These are phyloP conservation scores for Penicillium crustosum DNA, from an alignment of 2,329 filamentous ascomycete genomes.

Conservation along the genomic window DNA sequence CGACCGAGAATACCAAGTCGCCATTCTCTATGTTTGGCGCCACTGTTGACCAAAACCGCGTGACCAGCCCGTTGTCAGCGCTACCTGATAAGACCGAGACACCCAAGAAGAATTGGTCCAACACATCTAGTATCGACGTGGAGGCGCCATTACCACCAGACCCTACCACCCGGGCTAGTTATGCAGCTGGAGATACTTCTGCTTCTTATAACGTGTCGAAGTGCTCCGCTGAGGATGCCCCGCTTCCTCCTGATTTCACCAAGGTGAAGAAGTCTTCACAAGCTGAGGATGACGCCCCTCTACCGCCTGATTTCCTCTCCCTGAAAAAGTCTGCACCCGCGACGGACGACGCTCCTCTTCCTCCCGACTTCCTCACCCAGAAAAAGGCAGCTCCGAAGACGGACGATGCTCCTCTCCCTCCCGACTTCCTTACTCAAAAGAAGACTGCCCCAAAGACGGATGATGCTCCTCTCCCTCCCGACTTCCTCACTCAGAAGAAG, in stretches of 20 bases:
- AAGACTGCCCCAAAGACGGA: constrained; percentile 15
- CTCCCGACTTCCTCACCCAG: constrained; percentile 18
- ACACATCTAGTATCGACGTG: constrained; percentile 26
- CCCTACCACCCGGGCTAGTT: constrained; percentile 47
- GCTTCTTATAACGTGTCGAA: constrained; percentile 43
- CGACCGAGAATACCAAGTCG: constrained; percentile 32
- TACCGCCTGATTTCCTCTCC: constrained; percentile 23
- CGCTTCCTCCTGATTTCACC: constrained; percentile 33
- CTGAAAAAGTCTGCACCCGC: neutral
- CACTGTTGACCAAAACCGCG: constrained; percentile 22
- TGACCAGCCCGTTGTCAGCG: constrained; percentile 32
- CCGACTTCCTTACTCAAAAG: constrained; percentile 21
- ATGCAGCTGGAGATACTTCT: constrained; percentile 51
- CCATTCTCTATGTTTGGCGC: constrained; percentile 34
- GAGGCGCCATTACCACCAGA: constrained; percentile 49
- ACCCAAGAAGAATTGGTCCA: constrained; percentile 37
- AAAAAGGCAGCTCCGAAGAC: neutral
- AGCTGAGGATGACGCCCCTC: constrained; percentile 27
- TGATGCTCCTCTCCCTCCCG: constrained; percentile 28
- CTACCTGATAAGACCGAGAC: constrained; percentile 36
- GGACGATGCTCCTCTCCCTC: constrained; percentile 19
- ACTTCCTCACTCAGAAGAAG: constrained; percentile 9
- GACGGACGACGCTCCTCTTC: constrained; percentile 23
- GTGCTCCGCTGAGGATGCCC: constrained; percentile 42
- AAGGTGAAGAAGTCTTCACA: constrained; percentile 16